Evolutionary conservation across 257 asterid genomes (phyloP), one percentile per base, ranked within the genome.

Genomic region (Penstemon barbatus): DNA sequence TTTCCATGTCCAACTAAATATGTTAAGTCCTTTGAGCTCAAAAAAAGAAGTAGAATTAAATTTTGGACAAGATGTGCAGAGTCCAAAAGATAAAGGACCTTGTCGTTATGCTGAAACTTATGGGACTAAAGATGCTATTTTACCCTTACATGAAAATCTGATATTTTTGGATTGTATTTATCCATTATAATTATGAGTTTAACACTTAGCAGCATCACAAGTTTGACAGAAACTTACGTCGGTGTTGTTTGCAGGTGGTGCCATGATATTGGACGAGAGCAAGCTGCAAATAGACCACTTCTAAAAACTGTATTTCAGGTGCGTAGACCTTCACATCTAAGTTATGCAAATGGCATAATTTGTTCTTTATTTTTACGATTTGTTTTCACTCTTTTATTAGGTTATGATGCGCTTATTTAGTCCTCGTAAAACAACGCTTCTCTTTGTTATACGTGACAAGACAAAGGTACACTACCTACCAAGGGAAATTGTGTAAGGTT

Each of bases 371-470:
- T 62, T 39, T 42, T 38, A 49, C 13, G 41, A 63, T 50, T 33
- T 53, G 46, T 64, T 40, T 77, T 68, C 57, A 11, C 68, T 57
- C 48, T 10, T 68, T 50, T 57, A 48, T 8, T 63, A 84, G 90
- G 87, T 82, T 66, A 84, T 84, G 87, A 68, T 82, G 87, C 84
- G 72, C 50, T 74, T 80, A 72, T 82, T 82, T 75, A 73, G 65
- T 78, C 81, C 82, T 61, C 79, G 83, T 38, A 82, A 78, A 74
- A 82, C 86, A 50, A 85, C 86, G 18, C 87, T 85, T 69, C 75
- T 82, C 51, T 85, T 82, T 63, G 83, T 82, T 61, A 71, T 85
- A 78, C 87, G 90, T 51, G 87, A 85, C 72, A 82, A 82, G 79
- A 80, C 84, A 12, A 82, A 82, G 90, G 90, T 85, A 67, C 57